These are phyloP conservation scores for Penicillium salamii DNA, from an alignment of 495 filamentous ascomycete genomes.

Conservation along the genomic window DNA sequence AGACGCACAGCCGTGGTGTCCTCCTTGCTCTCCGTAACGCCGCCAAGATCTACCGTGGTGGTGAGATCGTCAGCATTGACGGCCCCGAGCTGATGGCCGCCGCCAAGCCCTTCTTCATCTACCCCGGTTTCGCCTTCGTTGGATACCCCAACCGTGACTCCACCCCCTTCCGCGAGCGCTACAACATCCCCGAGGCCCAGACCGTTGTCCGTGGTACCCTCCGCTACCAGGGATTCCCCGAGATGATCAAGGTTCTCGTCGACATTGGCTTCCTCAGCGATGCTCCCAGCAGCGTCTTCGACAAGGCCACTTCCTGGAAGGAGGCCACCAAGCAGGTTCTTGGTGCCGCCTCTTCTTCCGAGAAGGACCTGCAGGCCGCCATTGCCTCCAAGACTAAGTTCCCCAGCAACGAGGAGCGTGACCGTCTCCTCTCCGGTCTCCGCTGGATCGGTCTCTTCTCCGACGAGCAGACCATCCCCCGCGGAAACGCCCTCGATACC, in stretches of 20 bases:
- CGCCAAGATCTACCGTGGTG: slow-evolving; percentile 74
- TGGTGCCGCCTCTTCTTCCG: slow-evolving; percentile 56
- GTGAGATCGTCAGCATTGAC: slow-evolving; percentile 60
- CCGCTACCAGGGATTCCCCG: slow-evolving; percentile 81
- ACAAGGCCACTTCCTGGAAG: slow-evolving; percentile 68
- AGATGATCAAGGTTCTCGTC: slow-evolving; percentile 82
- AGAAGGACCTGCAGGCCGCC: slow-evolving; percentile 65
- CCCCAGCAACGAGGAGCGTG: slow-evolving; percentile 65
- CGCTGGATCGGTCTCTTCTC: slow-evolving; percentile 89
- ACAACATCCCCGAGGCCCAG: slow-evolving; percentile 79
- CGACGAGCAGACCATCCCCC: slow-evolving; percentile 65
- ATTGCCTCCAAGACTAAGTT: slow-evolving; percentile 76
- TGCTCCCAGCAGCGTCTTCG: slow-evolving; percentile 57
- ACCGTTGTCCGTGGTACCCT: slow-evolving; percentile 66
- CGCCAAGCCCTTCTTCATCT: slow-evolving; percentile 90
- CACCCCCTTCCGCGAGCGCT: slow-evolving; percentile 79
- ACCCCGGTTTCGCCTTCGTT: slow-evolving; percentile 84
- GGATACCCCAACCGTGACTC: slow-evolving; percentile 94
- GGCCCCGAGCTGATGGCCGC: slow-evolving; percentile 76
- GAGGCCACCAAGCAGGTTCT: slow-evolving; percentile 75
- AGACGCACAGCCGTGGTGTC: slow-evolving; percentile 67
- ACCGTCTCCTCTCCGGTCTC: slow-evolving; percentile 73
- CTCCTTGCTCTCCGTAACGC: slow-evolving; percentile 81
- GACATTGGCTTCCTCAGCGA: slow-evolving; percentile 82
- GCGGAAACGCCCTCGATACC: slow-evolving; percentile 81